Percentiles rank a stretch among this genome's conserved stretches.
Conservation (phyloP, 2,329 filamentous ascomycete genomes). For the Leptosphaerulina australis region DNA sequence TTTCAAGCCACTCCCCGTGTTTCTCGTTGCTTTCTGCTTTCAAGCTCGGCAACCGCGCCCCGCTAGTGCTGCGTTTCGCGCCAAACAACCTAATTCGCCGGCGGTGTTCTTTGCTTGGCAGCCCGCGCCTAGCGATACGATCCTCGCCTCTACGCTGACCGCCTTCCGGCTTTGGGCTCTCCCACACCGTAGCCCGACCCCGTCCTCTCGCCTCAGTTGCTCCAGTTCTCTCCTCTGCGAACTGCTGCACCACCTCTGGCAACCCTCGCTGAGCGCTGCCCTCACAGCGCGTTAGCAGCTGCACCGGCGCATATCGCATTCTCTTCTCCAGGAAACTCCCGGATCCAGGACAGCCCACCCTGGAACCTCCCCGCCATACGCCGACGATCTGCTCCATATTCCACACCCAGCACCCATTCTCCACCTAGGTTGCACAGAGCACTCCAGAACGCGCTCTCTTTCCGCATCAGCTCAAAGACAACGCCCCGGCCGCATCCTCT, state of each 20-base stretch:
- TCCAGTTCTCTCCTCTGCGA: slow-evolving; percentile 16
- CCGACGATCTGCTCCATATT: slow-evolving; percentile 30
- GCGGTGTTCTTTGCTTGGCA: slow-evolving; percentile 32
- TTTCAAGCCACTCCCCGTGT: slow-evolving; percentile 6
- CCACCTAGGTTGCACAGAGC: slow-evolving; percentile 21
- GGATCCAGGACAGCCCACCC: slow-evolving; percentile 29
- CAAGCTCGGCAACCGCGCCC: slow-evolving; percentile 27
- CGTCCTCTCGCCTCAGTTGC: slow-evolving; percentile 26
- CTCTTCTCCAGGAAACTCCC: slow-evolving; percentile 10
- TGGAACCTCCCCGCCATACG: slow-evolving; percentile 38
- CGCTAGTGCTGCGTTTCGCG: slow-evolving; percentile 22
- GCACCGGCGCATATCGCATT: slow-evolving; percentile 12
- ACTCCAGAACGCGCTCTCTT: slow-evolving; percentile 21
- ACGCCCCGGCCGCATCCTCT: slow-evolving; percentile 9
- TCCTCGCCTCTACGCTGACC: slow-evolving; percentile 33
- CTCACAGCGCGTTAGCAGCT: slow-evolving; percentile 9
- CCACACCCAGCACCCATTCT: slow-evolving; percentile 27
- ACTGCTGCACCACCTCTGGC: slow-evolving; percentile 17
- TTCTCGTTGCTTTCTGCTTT: slow-evolving; percentile 28
- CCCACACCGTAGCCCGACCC: slow-evolving; percentile 24
- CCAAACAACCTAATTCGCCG: slow-evolving; percentile 35
- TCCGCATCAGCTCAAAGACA: slow-evolving; percentile 8
- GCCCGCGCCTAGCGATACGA: slow-evolving; percentile 25
- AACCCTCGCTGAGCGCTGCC: slow-evolving; percentile 9
- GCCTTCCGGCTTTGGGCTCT: slow-evolving; percentile 32